Base-by-base conservation (phyloP, 768 basidiomycete genomes). In the Hericium coralloides region DNA sequence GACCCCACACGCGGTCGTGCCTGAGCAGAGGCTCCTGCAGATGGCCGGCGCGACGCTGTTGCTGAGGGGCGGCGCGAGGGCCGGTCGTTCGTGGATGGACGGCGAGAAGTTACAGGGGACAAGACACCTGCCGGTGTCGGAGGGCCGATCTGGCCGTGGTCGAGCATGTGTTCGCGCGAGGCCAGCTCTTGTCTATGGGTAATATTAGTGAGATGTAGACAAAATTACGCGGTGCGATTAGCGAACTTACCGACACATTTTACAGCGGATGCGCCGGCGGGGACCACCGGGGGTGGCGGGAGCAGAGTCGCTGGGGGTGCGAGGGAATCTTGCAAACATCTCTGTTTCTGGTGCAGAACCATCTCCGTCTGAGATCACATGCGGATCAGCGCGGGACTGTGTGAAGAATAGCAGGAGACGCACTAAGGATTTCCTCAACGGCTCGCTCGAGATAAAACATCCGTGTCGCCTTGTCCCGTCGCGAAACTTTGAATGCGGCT, bases 131-230 rank as follows among this genome's bases (percentile, higher is more conserved):
- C 68, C 4, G 84, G 85, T 0, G 86, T 88, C 2, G 82, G 75
- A 10, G 85, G 81, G 2, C 85, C 85, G 4, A 89, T 71, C 64
- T 91, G 87, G 4, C 86, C 87, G 64, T 95, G 92, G 68, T 93
- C 89, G 49, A 93, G 80, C 89, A 98, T 92, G 67, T 97, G 90
- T 66, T 94, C 92, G n/a, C 89, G 78, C 0, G 89, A 81, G 0
- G 94, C 94, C 14, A 98, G 77, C 64, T 92, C 91, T 58, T 86
- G 84, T 64, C 92, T 87, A 55, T 9, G 57, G n/a, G 59, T 6
- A 26, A 26, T 31, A 57, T 38, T 36, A 20, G 22, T 45, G 6
- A 50, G 50, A 22, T 45, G 7, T 12, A 31, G 26, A 5, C 47
- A 47, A 57, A 31, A 23, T 14, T 12, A 36, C 9, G 18, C 14